Evolutionary conservation across 768 basidiomycete species (phyloP).

Genomic region (Suillus subaureus): DNA sequence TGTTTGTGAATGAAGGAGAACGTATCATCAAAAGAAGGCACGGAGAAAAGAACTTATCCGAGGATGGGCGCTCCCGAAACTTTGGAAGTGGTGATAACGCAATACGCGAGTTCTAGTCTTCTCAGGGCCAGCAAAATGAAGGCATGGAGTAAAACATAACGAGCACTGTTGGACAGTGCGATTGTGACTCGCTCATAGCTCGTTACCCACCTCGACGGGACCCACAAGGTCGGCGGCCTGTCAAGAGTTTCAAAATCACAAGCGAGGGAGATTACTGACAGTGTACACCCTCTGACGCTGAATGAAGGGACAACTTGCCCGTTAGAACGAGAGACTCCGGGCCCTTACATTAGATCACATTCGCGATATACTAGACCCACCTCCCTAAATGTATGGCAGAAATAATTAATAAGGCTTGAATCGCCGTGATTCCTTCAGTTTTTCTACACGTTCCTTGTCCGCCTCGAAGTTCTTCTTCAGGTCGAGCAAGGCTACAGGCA

Average conservation of each 20-base stretch:
- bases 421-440: conserved; percentile 64
- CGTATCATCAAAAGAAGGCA: conserved; percentile 66
- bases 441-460: conserved; percentile 64
- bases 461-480: conserved; percentile 82
- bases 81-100: conserved; percentile 40
- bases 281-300: not conserved
- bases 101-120: not conserved
- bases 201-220: not conserved
- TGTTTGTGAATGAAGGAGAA: conserved; percentile 59
- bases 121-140: not conserved
- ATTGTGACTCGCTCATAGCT: not conserved
- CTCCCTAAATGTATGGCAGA: not conserved
- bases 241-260: not conserved
- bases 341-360: not conserved
- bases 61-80: conserved; percentile 53
- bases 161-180: not conserved
- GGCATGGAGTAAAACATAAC: too few relatives aligned
- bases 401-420: conserved; percentile 84
- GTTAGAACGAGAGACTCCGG: not conserved
- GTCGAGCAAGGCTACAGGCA: conserved; percentile 50
- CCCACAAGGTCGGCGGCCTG: not conserved
- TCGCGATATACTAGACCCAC: not conserved
- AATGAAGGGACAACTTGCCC: not conserved
- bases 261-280: not conserved
- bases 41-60: conserved; percentile 59